Percentiles rank a stretch among this genome's conserved stretches.
phyloP scores from a whole-genome alignment of 1,284 basidiomycete species.

The Sporisorium reilianum region DNA sequence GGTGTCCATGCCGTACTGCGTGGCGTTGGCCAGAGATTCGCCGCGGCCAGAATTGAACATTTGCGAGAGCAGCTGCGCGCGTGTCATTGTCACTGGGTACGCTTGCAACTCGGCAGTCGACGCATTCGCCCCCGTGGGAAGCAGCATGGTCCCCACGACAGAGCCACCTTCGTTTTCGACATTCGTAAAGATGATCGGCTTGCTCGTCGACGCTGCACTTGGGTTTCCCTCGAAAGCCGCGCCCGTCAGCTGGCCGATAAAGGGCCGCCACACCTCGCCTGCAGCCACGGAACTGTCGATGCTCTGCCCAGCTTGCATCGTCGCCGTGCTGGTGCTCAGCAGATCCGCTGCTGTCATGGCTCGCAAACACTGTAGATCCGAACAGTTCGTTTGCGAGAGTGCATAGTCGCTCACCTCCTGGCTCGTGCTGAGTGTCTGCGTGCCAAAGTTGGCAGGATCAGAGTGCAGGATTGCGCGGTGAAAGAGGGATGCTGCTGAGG shows the following conservation, averaged over 20 bases:
- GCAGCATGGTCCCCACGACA: constrained; percentile 23
- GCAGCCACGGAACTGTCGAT: constrained; percentile 30
- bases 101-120: constrained; percentile 13
- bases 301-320: constrained; percentile 18
- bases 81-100: constrained; percentile 18
- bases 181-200: constrained; percentile 49
- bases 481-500: constrained; percentile 63
- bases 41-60: constrained; percentile 52
- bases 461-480: constrained; percentile 50
- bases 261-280: constrained; percentile 52
- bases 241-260: constrained; percentile 38
- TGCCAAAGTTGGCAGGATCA: constrained; percentile 55
- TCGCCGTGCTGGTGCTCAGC: constrained; percentile 23
- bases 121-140: constrained; percentile 11
- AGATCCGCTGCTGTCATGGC: constrained; percentile 28
- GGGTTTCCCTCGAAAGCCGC: constrained; percentile 27
- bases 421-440: constrained; percentile 27
- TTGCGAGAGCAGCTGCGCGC: constrained; percentile 23
- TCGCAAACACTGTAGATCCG: constrained; percentile 47
- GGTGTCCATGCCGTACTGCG: constrained; percentile 26
- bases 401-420: constrained; percentile 37
- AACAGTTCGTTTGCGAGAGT: constrained; percentile 36
- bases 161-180: constrained; percentile 58
- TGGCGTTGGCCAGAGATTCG: neutral
- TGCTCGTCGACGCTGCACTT: neutral